A percentile compares a stretch with the other conserved stretches of the same genome.
Evolutionary conservation across 345 rosid species (phyloP).

Genomic region (Gossypium mustelinum): DNA sequence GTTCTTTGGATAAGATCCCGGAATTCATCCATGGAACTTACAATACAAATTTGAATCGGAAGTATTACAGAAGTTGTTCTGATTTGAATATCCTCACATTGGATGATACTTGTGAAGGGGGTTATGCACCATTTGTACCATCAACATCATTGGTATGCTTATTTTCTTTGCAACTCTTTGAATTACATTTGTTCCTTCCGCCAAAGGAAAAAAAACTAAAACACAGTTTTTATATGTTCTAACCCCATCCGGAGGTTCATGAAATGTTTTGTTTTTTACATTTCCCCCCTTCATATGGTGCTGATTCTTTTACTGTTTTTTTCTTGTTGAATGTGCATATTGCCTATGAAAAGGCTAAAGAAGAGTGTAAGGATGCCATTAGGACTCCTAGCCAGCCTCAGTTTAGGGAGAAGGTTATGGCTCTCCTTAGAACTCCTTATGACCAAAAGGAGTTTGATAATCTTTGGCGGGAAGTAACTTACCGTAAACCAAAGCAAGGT

Average conservation of each 20-base stretch:
- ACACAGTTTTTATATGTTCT: not conserved
- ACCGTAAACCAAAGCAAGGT: conserved; percentile 22
- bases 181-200: not conserved
- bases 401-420: conserved; percentile 47
- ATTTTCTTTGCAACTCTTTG: conserved; percentile 4
- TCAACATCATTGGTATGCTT: conserved; percentile 32
- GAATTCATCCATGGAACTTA: conserved; percentile 20
- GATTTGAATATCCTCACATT: conserved; percentile 46
- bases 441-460: conserved; percentile 29
- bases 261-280: not conserved
- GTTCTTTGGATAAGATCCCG: conserved; percentile 6
- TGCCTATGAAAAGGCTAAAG: conserved; percentile 28
- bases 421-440: conserved; percentile 46
- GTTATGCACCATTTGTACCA: conserved; percentile 33
- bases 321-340: conserved; percentile 15
- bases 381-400: conserved; percentile 20
- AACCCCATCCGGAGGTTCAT: not conserved
- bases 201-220: not conserved
- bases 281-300: conserved; percentile 9
- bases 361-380: conserved; percentile 11
- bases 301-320: conserved; percentile 22
- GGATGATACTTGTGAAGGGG: conserved; percentile 29
- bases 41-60: conserved; percentile 25
- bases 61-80: conserved; percentile 29
- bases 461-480: conserved; percentile 24